Percentiles rank a stretch among this genome's conserved stretches.
These are phyloP conservation scores for Podaxis sp. DNA, from an alignment of 768 basidiomycete genomes.

Conservation along the genomic window DNA sequence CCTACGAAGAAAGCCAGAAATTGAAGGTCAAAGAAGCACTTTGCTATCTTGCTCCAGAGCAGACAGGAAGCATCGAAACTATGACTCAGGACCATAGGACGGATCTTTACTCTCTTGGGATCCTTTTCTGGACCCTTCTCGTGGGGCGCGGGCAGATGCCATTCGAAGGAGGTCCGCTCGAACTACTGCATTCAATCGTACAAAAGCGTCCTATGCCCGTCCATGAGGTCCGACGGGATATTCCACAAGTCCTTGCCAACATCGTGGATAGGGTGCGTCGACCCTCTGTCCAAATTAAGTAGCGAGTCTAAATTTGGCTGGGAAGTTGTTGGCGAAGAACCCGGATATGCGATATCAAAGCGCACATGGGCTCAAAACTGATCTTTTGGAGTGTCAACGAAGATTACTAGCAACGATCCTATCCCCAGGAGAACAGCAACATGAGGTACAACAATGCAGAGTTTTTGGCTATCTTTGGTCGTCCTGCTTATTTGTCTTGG, in stretches of 20 bases:
- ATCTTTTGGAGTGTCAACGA: constrained; percentile 67
- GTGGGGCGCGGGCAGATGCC: constrained; percentile 67
- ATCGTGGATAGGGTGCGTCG: constrained; percentile 63
- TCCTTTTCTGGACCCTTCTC: constrained; percentile 73
- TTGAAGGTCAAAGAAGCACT: constrained; percentile 73
- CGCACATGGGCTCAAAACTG: constrained; percentile 64
- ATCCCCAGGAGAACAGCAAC: constrained; percentile 52
- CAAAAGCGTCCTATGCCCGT: constrained; percentile 75
- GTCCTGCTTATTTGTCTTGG: constrained; percentile 12
- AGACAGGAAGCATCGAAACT: constrained; percentile 72
- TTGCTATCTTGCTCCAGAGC: constrained; percentile 74
- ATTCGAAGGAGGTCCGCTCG: constrained; percentile 58
- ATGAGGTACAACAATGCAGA: constrained; percentile 40
- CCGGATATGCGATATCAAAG: constrained; percentile 72
- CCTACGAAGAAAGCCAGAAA: constrained; percentile 60
- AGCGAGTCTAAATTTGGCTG: constrained; percentile 12
- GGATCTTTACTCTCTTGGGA: constrained; percentile 72
- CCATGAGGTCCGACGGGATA: constrained; percentile 70
- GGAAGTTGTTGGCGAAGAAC: constrained; percentile 62
- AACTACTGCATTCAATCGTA: constrained; percentile 68
- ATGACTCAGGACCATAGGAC: constrained; percentile 72
- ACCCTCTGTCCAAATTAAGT: neutral
- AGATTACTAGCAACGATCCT: constrained; percentile 59
- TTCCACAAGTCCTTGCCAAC: constrained; percentile 66
- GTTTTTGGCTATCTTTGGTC: neutral